Evolutionary conservation across 73 alveolate species (phyloP).

Genomic region (Stentor roeselii): DNA sequence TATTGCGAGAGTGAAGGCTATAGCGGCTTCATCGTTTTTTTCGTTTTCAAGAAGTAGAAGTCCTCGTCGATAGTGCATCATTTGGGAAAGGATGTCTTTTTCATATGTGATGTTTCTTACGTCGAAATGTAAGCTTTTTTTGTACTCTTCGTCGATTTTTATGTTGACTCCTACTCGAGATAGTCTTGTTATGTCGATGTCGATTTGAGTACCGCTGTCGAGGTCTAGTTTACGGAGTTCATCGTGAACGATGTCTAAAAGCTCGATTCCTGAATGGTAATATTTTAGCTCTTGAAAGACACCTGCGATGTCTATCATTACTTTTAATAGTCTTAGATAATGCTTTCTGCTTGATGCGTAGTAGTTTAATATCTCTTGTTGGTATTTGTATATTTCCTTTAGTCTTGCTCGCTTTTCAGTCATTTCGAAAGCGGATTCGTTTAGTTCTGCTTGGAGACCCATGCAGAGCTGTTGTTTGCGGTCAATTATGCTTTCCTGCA

Average conservation of each 20-base stretch:
- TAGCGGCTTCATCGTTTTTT: background rate
- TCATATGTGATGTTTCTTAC: background rate
- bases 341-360: background rate
- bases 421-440: background rate
- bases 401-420: background rate
- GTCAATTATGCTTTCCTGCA: background rate
- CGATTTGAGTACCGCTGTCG: background rate
- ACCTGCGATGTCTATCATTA: background rate
- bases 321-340: background rate
- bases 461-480: conserved; percentile 14
- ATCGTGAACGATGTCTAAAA: conserved; percentile 15
- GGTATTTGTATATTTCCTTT: background rate
- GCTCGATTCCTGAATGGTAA: background rate
- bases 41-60: background rate
- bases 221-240: background rate
- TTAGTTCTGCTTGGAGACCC: background rate
- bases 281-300: conserved; percentile 12
- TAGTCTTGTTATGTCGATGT: background rate
- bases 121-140: background rate
- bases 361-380: background rate
- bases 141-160: background rate
- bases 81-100: conserved; percentile 8
- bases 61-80: conserved; percentile 17
- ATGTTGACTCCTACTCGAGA: background rate
- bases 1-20: background rate